phyloP scores from a whole-genome alignment of 805 yeast species.

The Hanseniaspora mollemarum region DNA sequence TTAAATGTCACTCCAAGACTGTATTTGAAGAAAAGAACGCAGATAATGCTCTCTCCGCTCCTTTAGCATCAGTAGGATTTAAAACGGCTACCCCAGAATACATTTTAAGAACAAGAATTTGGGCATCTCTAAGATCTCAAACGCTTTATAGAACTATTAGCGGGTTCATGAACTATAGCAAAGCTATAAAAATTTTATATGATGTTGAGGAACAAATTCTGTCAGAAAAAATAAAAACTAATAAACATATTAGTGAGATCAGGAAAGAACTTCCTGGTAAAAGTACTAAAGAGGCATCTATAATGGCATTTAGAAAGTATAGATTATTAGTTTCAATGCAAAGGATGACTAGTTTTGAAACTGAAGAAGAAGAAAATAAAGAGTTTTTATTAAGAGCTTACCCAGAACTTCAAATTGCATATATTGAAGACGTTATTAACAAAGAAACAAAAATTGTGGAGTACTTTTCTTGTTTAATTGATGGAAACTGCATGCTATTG shows the following conservation, averaged over 20 bases:
- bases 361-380: slow-evolving; percentile 48
- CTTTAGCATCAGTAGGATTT: slow-evolving; percentile 71
- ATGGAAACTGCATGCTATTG: slow-evolving; percentile 53
- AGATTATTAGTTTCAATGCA: slow-evolving; percentile 58
- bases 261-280: slow-evolving; percentile 14
- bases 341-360: slow-evolving; percentile 41
- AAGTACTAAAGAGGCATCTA: slow-evolving; percentile 33
- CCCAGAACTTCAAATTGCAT: slow-evolving; percentile 56
- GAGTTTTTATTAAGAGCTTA: slow-evolving; percentile 52
- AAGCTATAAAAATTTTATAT: slow-evolving; percentile 55
- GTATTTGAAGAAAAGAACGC: slow-evolving; percentile 42
- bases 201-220: slow-evolving; percentile 43
- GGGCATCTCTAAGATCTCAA: slow-evolving; percentile 68
- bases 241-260: too few relatives aligned
- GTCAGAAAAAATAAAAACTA: slow-evolving; percentile 28
- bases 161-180: slow-evolving; percentile 61
- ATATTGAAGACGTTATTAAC: slow-evolving; percentile 42
- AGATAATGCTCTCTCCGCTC: slow-evolving; percentile 69
- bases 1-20: neutral
- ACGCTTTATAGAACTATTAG: slow-evolving; percentile 62
- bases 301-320: slow-evolving; percentile 42
- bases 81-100: slow-evolving; percentile 49
- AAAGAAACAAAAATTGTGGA: slow-evolving; percentile 31
- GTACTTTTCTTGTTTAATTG: slow-evolving; percentile 57
- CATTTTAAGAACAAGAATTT: slow-evolving; percentile 52